Evolutionary conservation across 108 stramenopile genomes (phyloP).

Genomic region (Cyclotella kingstonii): DNA sequence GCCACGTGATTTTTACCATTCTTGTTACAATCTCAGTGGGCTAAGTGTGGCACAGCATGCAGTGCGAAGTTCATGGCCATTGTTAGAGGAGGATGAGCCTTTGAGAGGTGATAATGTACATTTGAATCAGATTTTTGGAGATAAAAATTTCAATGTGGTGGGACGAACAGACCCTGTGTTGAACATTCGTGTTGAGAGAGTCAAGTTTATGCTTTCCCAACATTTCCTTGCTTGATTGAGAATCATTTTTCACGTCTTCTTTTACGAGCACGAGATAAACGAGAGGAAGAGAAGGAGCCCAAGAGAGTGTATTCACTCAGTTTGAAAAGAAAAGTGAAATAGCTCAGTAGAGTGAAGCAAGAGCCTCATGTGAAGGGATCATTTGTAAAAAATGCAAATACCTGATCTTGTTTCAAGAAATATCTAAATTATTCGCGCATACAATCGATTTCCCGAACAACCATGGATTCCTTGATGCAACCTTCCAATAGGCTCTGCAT

Average conservation of each 20-base stretch:
- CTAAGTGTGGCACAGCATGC: slow-evolving; percentile 88
- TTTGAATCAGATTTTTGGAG: slow-evolving; percentile 34
- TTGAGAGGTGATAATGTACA: background rate
- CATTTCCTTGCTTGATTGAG: background rate
- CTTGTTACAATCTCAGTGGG: slow-evolving; percentile 96
- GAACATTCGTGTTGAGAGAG: slow-evolving; percentile 42
- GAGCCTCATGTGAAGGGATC: no score
- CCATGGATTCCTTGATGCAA: no score
- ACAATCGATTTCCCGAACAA: no score
- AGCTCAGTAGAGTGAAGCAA: no score
- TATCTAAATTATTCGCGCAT: no score
- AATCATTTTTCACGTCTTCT: background rate
- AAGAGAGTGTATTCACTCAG: no score
- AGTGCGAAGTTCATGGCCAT: slow-evolving; percentile 10
- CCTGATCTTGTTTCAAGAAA: no score
- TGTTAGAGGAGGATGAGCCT: background rate
- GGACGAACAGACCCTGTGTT: slow-evolving; percentile 39
- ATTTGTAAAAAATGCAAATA: no score
- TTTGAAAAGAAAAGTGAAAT: no score
- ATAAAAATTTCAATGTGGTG: slow-evolving; percentile 23
- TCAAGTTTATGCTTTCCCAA: slow-evolving; percentile 26
- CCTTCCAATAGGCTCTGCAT: no score
- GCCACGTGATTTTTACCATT: slow-evolving; percentile 95
- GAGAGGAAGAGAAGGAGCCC: no score
- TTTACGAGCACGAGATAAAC: no score